Conservation (phyloP, 768 basidiomycete species). For the Suillus variegatus region DNA sequence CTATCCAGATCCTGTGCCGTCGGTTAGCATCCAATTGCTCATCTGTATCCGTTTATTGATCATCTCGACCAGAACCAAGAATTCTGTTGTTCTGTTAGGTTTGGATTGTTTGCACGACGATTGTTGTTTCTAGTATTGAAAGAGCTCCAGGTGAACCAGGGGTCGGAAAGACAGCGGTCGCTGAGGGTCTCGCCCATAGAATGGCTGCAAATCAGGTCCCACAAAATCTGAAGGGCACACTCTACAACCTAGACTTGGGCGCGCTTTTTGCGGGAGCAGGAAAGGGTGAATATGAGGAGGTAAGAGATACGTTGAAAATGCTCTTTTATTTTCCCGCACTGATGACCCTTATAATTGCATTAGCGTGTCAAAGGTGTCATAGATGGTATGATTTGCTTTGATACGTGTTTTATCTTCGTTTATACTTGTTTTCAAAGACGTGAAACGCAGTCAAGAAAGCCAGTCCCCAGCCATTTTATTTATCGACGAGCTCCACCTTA, state of each 20-base stretch:
- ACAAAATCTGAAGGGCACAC: neutral
- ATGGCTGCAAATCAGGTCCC: conserved; percentile 12
- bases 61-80: conserved; percentile 8
- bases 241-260: too few species aligned
- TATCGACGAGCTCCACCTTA: conserved; percentile 15
- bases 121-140: neutral
- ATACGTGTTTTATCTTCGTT: conserved; percentile 9
- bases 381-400: conserved; percentile 5
- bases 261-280: too few species aligned
- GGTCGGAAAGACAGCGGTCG: conserved; percentile 12
- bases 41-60: neutral
- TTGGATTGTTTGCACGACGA: neutral
- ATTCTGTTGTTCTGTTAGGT: conserved; percentile 13
- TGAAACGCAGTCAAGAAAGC: conserved; percentile 14
- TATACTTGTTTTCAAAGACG: conserved; percentile 34
- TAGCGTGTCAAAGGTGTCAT: conserved; percentile 14
- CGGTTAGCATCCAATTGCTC: neutral
- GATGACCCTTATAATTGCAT: neutral
- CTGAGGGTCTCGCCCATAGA: conserved; percentile 12
- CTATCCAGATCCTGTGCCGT: conserved; percentile 13
- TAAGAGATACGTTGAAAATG: neutral
- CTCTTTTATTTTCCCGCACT: neutral
- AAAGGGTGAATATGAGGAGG: conserved; percentile 10
- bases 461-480: conserved; percentile 13
- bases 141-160: conserved; percentile 11